phyloP scores from a whole-genome alignment of 2,329 filamentous ascomycete genomes.

The Thielaviopsis euricoi region DNA sequence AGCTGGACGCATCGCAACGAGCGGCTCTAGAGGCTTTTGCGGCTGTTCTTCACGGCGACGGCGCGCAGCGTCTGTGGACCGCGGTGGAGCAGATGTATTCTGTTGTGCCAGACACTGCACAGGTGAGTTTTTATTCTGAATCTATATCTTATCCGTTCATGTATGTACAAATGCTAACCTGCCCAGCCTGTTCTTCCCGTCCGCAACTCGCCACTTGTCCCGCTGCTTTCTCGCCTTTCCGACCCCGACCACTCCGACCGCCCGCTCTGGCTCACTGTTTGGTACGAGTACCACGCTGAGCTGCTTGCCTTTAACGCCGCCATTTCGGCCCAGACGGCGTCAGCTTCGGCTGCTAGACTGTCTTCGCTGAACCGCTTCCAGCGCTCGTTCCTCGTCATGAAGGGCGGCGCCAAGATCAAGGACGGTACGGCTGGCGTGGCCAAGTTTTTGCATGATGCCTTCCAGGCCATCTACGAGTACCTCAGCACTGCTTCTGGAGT shows the following conservation, averaged over 20 bases:
- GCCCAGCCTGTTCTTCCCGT: slow-evolving; percentile 40
- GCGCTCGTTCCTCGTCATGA: slow-evolving; percentile 37
- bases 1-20: neutral
- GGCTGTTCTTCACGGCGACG: slow-evolving; percentile 5
- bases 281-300: slow-evolving; percentile 34
- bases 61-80: slow-evolving; percentile 8
- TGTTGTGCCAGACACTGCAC: slow-evolving; percentile 20
- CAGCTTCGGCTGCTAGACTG: slow-evolving; percentile 30
- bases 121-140: slow-evolving; percentile 30
- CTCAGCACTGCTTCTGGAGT: slow-evolving; percentile 17
- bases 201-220: slow-evolving; percentile 37
- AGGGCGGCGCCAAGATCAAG: slow-evolving; percentile 38
- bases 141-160: no score
- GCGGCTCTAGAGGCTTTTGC: slow-evolving; percentile 1
- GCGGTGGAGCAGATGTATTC: slow-evolving; percentile 23
- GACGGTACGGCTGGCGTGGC: slow-evolving; percentile 42
- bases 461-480: slow-evolving; percentile 27
- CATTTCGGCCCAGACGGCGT: slow-evolving; percentile 25
- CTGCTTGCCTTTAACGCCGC: slow-evolving; percentile 25
- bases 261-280: slow-evolving; percentile 32
- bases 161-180: slow-evolving; percentile 7
- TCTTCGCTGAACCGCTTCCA: slow-evolving; percentile 43
- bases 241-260: slow-evolving; percentile 24
- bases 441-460: slow-evolving; percentile 26
- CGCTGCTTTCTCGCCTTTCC: slow-evolving; percentile 29